These are phyloP conservation scores for Puccinia coronata DNA, from an alignment of 1,284 basidiomycete species.

Conservation along the genomic window DNA sequence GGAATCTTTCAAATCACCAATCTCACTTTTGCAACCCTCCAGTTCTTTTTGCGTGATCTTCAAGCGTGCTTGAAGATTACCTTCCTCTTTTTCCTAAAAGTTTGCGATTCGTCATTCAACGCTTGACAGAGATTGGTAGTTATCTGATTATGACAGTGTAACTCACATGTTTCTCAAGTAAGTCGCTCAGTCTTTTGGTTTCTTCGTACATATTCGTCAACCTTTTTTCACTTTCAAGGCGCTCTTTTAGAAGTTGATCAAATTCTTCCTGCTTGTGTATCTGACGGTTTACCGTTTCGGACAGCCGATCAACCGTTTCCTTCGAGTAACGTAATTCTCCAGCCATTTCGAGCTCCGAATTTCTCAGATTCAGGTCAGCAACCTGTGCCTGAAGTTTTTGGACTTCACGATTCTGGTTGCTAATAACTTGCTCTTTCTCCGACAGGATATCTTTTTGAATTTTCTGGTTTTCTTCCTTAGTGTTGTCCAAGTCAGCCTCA, in stretches of 20 bases:
- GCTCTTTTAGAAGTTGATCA: conserved; percentile 9
- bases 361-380: background rate
- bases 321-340: conserved; percentile 39
- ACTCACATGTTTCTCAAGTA: conserved; percentile 3
- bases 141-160: no score
- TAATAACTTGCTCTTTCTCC: conserved; percentile 4
- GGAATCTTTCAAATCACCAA: background rate
- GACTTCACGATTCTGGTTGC: conserved; percentile 35
- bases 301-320: conserved; percentile 30
- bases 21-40: conserved; percentile 16
- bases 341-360: conserved; percentile 12
- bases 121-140: no score
- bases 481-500: background rate
- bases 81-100: conserved; percentile 19
- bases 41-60: conserved; percentile 1
- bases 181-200: background rate
- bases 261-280: conserved; percentile 20
- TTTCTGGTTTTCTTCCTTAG: background rate
- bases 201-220: background rate
- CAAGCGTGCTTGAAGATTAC: background rate
- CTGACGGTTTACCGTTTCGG: conserved; percentile 1
- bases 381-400: conserved; percentile 23
- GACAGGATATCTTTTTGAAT: background rate
- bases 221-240: conserved; percentile 13
- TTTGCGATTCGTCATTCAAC: no score